phyloP scores from a whole-genome alignment of 2,329 filamentous ascomycete species.

The Aspergillus arachidicola region DNA sequence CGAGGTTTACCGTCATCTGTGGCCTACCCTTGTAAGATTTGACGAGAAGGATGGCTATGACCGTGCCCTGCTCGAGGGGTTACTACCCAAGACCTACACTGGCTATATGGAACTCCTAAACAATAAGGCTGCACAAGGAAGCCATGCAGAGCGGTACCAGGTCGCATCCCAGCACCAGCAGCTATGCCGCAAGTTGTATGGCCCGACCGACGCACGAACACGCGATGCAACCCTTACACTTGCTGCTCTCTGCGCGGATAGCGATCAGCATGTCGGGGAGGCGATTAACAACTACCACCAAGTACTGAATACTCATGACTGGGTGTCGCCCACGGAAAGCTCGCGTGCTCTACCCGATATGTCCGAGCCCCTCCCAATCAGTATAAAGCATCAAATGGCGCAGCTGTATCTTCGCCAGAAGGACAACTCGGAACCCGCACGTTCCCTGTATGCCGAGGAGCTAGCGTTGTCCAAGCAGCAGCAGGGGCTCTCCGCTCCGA shows the following conservation, averaged over 20 bases:
- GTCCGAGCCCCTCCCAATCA: constrained; percentile 43
- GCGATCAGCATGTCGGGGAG: constrained; percentile 48
- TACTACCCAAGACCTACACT: constrained; percentile 50
- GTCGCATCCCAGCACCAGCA: constrained; percentile 54
- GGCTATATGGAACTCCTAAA: constrained; percentile 54
- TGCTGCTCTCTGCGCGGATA: constrained; percentile 51
- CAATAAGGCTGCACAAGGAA: constrained; percentile 42
- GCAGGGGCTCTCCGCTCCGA: constrained; percentile 51
- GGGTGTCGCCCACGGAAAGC: constrained; percentile 36
- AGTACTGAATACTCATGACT: constrained; percentile 44
- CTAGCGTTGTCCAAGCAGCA: constrained; percentile 48
- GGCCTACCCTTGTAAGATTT: constrained; percentile 50
- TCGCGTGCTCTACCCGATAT: constrained; percentile 34
- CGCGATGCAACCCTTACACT: constrained; percentile 43
- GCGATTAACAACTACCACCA: constrained; percentile 51
- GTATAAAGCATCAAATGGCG: constrained; percentile 54
- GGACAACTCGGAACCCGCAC: constrained; percentile 41
- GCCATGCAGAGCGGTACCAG: constrained; percentile 49
- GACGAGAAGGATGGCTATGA: constrained; percentile 46
- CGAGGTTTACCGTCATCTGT: constrained; percentile 50
- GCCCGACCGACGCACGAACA: constrained; percentile 37
- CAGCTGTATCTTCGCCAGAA: constrained; percentile 51
- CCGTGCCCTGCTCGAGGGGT: constrained; percentile 35
- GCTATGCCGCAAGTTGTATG: constrained; percentile 45
- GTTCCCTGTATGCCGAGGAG: constrained; percentile 45